Percentiles rank a stretch among this genome's conserved stretches.
phyloP scores from a whole-genome alignment of 371 early-diverging fungal genomes.

The Rhizomucor pusillus region DNA sequence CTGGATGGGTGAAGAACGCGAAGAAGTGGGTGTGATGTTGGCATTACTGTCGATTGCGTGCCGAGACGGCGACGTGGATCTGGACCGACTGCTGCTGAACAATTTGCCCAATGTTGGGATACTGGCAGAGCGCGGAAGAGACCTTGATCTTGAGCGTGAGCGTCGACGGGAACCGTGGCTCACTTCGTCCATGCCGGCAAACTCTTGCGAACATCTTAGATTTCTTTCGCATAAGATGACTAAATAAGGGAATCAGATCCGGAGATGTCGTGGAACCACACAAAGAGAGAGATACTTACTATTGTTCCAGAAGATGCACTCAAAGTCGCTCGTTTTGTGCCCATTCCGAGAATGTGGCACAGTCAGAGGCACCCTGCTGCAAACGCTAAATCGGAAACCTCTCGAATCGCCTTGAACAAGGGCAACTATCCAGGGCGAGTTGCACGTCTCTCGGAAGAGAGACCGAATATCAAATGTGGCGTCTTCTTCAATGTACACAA shows the following conservation, averaged over 20 bases:
- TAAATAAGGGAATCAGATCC: constrained; percentile 8
- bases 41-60: background rate
- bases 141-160: constrained; percentile 39
- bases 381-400: constrained; percentile 35
- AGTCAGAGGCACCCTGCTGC: constrained; percentile 14
- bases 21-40: constrained; percentile 9
- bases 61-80: constrained; percentile 35
- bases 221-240: constrained; percentile 37
- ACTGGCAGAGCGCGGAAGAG: constrained; percentile 37
- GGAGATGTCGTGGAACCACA: background rate
- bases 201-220: constrained; percentile 24
- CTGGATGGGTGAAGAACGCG: constrained; percentile 14
- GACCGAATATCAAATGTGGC: constrained; percentile 7
- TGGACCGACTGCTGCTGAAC: constrained; percentile 26
- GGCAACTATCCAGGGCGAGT: constrained; percentile 40
- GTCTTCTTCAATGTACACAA: constrained; percentile 45
- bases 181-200: constrained; percentile 14
- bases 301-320: constrained; percentile 49
- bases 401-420: constrained; percentile 34
- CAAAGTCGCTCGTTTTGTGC: constrained; percentile 27
- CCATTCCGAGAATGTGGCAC: background rate
- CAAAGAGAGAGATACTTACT: constrained; percentile 13
- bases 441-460: constrained; percentile 1
- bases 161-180: constrained; percentile 11
- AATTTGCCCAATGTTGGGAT: constrained; percentile 36